A percentile compares a stretch with the other conserved stretches of the same genome.
These are phyloP conservation scores for Gnaphalium uliginosum DNA, from an alignment of 129 eudicot species.

Conservation along the genomic window DNA sequence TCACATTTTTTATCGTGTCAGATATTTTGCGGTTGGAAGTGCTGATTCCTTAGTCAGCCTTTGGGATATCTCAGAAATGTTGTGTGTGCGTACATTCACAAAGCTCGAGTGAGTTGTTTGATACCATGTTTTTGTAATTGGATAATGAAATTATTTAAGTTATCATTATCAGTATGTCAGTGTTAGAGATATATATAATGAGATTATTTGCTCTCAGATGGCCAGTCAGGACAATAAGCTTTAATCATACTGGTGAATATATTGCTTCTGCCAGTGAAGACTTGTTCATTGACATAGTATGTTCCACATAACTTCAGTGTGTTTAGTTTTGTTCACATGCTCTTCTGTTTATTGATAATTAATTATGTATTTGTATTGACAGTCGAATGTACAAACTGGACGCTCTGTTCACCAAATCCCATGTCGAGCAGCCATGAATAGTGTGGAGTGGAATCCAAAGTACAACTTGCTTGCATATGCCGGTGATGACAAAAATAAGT, in stretches of 20 bases:
- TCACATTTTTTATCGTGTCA: slow-evolving; percentile 15
- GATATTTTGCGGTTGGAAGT: slow-evolving; percentile 99
- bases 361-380: slow-evolving; percentile 13
- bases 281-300: slow-evolving; percentile 90
- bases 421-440: slow-evolving; percentile 98
- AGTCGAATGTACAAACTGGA: slow-evolving; percentile 86
- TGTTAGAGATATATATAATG: not conserved
- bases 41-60: slow-evolving; percentile 98
- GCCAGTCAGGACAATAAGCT: slow-evolving; percentile 99
- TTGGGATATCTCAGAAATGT: slow-evolving; percentile 96
- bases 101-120: slow-evolving; percentile 83
- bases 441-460: slow-evolving; percentile 99
- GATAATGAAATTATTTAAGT: not conserved
- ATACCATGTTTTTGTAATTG: slow-evolving; percentile 1
- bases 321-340: not conserved
- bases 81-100: slow-evolving; percentile 87
- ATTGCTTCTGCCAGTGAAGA: slow-evolving; percentile 99
- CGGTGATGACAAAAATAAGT: slow-evolving; percentile 97
- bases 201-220: slow-evolving; percentile 53
- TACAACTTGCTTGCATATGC: slow-evolving; percentile 95
- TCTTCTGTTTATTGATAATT: not conserved
- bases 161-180: slow-evolving; percentile 12
- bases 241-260: slow-evolving; percentile 92
- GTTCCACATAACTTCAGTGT: slow-evolving; percentile 19
- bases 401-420: slow-evolving; percentile 96